Base-by-base conservation (phyloP, 2,329 filamentous ascomycete genomes). In the Ophiostoma ips region DNA sequence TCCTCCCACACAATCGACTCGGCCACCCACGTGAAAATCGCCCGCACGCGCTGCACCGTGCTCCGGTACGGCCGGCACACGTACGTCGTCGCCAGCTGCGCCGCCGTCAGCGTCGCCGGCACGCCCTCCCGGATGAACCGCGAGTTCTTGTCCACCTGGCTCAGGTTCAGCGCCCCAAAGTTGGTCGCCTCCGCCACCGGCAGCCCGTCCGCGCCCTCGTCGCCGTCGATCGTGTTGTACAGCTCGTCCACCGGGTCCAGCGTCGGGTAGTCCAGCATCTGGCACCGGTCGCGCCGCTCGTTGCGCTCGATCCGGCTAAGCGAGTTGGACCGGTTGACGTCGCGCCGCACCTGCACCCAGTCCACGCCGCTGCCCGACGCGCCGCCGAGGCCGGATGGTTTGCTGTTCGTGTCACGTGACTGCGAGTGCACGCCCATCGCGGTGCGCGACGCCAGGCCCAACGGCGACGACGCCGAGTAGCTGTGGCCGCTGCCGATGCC, bases 1-100 rank as follows among this genome's bases (percentile, higher is more conserved):
- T 95, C 90, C 62, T 98, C 92, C 92, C 92, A 98, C 31, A 77
- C 78, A 51, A 98, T 82, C 58, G 90, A 88, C 63, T 98, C 92
- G n/a, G 87, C 79, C 5, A 94, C 87, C 90, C 90, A 98, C 1
- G 86, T 95, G 61, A 96, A 98, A 55, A 98, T 96, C 15, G 92
- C 90, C 21, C 94, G 79, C 24, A 98, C 68, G 34, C 89, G 79
- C 64, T 98, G 92, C 1, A 95, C 87, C 59, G 96, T 90, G 64
- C 87, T 95, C 53, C 89, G 77, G 64, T 95, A 95, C 0, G 92
- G 94, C 28, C 92, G 79, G 61, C 94, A 98, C 11, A 98, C 81
- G 62, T 95, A 95, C 1, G 83, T 87, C 52, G 92, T 92, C 0
- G 92, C 88, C 15, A 98, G 71, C 30, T 83, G 85, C 24, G 83